phyloP scores from a whole-genome alignment of 2,329 filamentous ascomycete genomes.

The Neurospora crassa region DNA sequence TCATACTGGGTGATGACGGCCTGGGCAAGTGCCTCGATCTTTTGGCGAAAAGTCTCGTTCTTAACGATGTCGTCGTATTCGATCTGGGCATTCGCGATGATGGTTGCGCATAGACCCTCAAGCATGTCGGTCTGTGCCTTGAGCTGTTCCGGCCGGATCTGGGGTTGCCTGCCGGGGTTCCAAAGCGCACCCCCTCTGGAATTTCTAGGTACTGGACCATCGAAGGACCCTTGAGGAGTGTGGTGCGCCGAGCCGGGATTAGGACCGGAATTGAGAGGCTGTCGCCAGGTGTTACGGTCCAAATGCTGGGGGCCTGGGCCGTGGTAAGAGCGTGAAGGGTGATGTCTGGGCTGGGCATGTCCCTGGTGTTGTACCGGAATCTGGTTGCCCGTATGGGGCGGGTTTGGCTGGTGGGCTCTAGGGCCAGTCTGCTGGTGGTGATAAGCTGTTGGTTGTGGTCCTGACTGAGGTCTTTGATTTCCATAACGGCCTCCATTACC shows the following conservation, averaged over 20 bases:
- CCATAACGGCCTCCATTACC: neutral
- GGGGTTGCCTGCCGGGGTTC: conserved; percentile 24
- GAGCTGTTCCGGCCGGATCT: conserved; percentile 33
- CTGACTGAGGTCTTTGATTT: neutral
- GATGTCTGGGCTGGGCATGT: conserved; percentile 19
- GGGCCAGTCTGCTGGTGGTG: neutral
- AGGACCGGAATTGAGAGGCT: conserved; percentile 8
- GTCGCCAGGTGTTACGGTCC: conserved; percentile 18
- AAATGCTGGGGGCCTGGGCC: conserved; percentile 18
- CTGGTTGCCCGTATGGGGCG: conserved; percentile 6
- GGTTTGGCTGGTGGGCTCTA: conserved; percentile 22
- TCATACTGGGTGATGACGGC: conserved; percentile 47
- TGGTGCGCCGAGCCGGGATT: conserved; percentile 11
- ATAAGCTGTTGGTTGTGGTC: neutral
- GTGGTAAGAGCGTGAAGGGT: conserved; percentile 24
- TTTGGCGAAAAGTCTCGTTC: conserved; percentile 61
- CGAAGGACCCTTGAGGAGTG: conserved; percentile 8
- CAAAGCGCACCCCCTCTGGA: conserved; percentile 12
- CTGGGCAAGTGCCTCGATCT: conserved; percentile 56
- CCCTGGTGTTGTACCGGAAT: conserved; percentile 6
- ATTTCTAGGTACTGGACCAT: conserved; percentile 11
- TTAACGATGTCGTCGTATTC: conserved; percentile 50
- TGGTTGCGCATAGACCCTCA: conserved; percentile 35
- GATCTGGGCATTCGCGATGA: conserved; percentile 54
- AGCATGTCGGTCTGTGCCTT: conserved; percentile 38